Conservation (phyloP, 2,329 filamentous ascomycete genomes). For the Nothophoma quercina region DNA sequence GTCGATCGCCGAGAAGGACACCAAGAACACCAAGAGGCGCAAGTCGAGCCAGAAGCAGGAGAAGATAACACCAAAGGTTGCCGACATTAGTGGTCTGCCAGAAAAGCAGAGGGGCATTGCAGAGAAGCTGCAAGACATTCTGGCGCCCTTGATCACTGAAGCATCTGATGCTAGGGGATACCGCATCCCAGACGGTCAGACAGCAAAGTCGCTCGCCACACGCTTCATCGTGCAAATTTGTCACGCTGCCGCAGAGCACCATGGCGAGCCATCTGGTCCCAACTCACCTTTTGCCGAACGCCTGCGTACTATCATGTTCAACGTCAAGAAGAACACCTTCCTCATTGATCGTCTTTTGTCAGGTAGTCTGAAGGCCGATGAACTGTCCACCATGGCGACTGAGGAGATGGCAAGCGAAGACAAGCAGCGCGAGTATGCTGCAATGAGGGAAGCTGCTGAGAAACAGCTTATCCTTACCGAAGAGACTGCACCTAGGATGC, state of each 20-base stretch:
- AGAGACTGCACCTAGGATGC: conserved; percentile 74
- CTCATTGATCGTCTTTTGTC: conserved; percentile 79
- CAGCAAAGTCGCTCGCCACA: conserved; percentile 70
- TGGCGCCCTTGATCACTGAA: conserved; percentile 70
- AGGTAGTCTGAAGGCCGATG: conserved; percentile 73
- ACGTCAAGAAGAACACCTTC: conserved; percentile 86
- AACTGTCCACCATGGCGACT: conserved; percentile 84
- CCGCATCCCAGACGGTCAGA: conserved; percentile 68
- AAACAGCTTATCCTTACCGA: conserved; percentile 86
- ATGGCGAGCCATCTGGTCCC: conserved; percentile 56
- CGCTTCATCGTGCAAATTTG: conserved; percentile 81
- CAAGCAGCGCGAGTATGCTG: conserved; percentile 77
- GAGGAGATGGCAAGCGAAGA: conserved; percentile 94
- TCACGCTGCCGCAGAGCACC: conserved; percentile 66
- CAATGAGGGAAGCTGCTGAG: conserved; percentile 79
- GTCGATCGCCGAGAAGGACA: conserved; percentile 40
- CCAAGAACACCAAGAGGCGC: conserved; percentile 44
- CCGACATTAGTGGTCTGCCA: conserved; percentile 56
- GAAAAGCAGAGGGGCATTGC: conserved; percentile 74
- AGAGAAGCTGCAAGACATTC: conserved; percentile 72
- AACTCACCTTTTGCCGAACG: conserved; percentile 65
- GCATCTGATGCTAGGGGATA: conserved; percentile 72
- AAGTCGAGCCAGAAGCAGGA: conserved; percentile 46
- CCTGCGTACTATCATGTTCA: conserved; percentile 79
- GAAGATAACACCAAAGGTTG: conserved; percentile 24